Evolutionary conservation across 2,329 filamentous ascomycete species (phyloP), one percentile per base, ranked within the genome.

Genomic region (Pseudogymnoascus sp.): DNA sequence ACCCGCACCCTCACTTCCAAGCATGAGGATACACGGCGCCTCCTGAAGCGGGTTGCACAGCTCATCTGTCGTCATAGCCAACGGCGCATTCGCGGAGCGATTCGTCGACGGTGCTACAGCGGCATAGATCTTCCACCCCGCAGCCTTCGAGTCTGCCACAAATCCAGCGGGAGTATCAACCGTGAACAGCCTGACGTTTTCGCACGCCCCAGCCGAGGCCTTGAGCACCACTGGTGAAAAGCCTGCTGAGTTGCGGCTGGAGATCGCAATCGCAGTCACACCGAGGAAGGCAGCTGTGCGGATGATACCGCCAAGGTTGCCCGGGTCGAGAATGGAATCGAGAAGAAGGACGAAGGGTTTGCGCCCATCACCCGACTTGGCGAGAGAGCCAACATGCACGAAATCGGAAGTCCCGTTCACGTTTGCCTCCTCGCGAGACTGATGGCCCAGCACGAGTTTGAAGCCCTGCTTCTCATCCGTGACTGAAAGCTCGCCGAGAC

Each of bases 281-380:
- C 93, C 93, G n/a, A 97, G 83, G 74, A 94, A 97, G 70, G 91
- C 89, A 2, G 92, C 91, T 5, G 91, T 91, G 37, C 94, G 89
- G 47, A 97, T 81, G 65, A 97, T 93, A 21, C 87, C 91, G 44
- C 94, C 94, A 0, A 97, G 78, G 72, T 99, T 99, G 25, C 91
- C 92, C 0, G 92, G 89, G 71, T 99, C 93, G 8, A 91, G 77
- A 38, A 95, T 86, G 62, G 88, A 84, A 68, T 94, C 88, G 1
- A 94, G 78, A 33, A 93, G 77, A 1, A 95, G 77, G 7, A 95
- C 79, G 31, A 95, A 80, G 0, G 91, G 91, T 60, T 87, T 83
- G 62, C 84, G 78, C 69, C 76, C 78, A 3, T 73, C 72, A 1
- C 59, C 59, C 8, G 33, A 23, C 18, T 40, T 60, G 33, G 18